Evolutionary conservation across 768 basidiomycete genomes (phyloP).

Genomic region (Phlebiopsis gigantea): DNA sequence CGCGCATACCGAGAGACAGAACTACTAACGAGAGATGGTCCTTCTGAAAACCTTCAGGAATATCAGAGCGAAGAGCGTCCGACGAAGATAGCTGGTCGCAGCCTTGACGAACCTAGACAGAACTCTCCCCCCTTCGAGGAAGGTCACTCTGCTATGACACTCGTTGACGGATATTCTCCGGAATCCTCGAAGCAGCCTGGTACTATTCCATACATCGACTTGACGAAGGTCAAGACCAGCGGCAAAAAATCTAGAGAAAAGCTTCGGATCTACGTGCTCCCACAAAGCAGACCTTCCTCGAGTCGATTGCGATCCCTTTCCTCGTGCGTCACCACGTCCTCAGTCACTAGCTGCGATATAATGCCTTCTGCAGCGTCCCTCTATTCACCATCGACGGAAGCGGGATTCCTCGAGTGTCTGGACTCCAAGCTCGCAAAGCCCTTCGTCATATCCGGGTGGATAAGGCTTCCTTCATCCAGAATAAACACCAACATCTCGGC

Average conservation of each 20-base stretch:
- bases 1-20: no score
- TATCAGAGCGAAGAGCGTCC: neutral
- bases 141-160: neutral
- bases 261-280: neutral
- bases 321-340: neutral
- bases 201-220: neutral
- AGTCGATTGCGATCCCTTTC: neutral
- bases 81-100: neutral
- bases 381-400: neutral
- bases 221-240: neutral
- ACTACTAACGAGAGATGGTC: neutral
- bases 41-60: neutral
- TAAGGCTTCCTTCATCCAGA: neutral
- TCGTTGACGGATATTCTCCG: neutral
- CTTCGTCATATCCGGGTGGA: neutral
- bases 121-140: neutral
- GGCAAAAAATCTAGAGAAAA: neutral
- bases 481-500: neutral
- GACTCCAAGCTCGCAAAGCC: neutral
- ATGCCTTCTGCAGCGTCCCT: neutral
- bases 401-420: conserved; percentile 5
- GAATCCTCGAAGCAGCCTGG: neutral
- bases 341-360: neutral
- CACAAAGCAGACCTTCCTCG: neutral
- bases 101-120: no score